Conservation (phyloP, 2,329 filamentous ascomycete species). For the Beauveria rudraprayagi region DNA sequence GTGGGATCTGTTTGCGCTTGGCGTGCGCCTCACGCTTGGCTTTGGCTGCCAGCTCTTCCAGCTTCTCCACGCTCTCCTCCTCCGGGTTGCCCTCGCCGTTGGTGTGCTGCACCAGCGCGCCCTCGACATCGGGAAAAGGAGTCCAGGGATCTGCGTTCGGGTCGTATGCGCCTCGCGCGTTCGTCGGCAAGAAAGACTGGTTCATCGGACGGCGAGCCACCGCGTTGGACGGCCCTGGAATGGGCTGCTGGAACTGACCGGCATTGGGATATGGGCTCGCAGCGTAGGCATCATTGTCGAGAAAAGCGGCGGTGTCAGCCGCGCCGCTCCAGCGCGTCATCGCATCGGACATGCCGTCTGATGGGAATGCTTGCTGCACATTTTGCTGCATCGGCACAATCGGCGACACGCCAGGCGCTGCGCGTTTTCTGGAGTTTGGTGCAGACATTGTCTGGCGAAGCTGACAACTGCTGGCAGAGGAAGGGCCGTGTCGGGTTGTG, state of each 20-base stretch:
- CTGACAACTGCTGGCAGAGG: too few relatives aligned
- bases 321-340: constrained; percentile 37
- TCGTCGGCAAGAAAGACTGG: constrained; percentile 40
- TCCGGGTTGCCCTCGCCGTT: constrained; percentile 31
- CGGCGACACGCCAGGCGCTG: constrained; percentile 65
- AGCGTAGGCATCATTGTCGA: constrained; percentile 26
- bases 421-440: constrained; percentile 57
- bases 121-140: constrained; percentile 32
- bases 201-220: constrained; percentile 46
- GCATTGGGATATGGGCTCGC: constrained; percentile 31
- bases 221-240: constrained; percentile 36
- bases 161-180: constrained; percentile 29
- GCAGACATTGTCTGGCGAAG: constrained; percentile 32
- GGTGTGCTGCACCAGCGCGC: constrained; percentile 29
- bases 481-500: neutral
- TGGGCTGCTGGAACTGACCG: constrained; percentile 24
- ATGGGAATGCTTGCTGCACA: constrained; percentile 39
- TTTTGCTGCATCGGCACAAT: constrained; percentile 44
- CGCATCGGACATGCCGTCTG: constrained; percentile 39
- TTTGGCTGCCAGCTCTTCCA: constrained; percentile 70
- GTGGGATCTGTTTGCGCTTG: constrained; percentile 92
- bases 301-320: constrained; percentile 29
- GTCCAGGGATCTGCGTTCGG: constrained; percentile 32
- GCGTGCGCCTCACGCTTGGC: constrained; percentile 82
- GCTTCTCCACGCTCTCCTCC: constrained; percentile 65